Conservation (phyloP, 2,329 filamentous ascomycete genomes). For the Sclerotinia borealis region DNA sequence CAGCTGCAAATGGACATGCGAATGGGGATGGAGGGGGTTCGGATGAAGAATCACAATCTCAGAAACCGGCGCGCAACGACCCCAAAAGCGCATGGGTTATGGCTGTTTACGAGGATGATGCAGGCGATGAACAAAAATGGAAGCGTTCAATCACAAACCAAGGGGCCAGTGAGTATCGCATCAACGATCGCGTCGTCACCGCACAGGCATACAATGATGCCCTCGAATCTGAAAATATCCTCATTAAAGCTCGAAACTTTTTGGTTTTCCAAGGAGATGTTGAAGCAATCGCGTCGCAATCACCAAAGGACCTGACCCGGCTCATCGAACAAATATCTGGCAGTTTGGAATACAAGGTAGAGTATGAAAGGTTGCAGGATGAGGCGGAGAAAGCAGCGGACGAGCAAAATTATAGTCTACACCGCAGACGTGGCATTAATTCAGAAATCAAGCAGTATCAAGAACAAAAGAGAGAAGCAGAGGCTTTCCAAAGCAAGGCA, state of each 20-base stretch:
- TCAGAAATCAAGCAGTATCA: slow-evolving; percentile 97
- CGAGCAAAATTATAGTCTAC: slow-evolving; percentile 81
- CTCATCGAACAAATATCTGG: slow-evolving; percentile 97
- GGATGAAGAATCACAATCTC: slow-evolving; percentile 53
- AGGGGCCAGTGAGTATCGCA: slow-evolving; percentile 90
- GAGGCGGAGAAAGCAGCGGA: slow-evolving; percentile 83
- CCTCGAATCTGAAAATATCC: slow-evolving; percentile 87
- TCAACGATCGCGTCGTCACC: slow-evolving; percentile 85
- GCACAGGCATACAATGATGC: slow-evolving; percentile 91
- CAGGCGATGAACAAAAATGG: slow-evolving; percentile 91
- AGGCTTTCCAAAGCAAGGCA: slow-evolving; percentile 85
- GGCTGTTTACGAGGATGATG: slow-evolving; percentile 97
- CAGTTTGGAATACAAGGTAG: slow-evolving; percentile 86
- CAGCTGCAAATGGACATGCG: slow-evolving; percentile 51
- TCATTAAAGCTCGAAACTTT: slow-evolving; percentile 97
- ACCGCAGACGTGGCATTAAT: slow-evolving; percentile 88
- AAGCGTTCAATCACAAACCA: slow-evolving; percentile 87
- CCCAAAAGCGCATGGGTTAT: slow-evolving; percentile 97
- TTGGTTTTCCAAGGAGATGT: slow-evolving; percentile 98
- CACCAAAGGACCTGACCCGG: slow-evolving; percentile 84
- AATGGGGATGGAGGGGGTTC: slow-evolving; percentile 54
- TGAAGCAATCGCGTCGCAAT: slow-evolving; percentile 92
- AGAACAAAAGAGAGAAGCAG: slow-evolving; percentile 92
- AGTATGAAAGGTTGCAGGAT: slow-evolving; percentile 85
- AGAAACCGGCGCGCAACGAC: slow-evolving; percentile 67